A percentile compares a stretch with the other conserved stretches of the same genome.
These are phyloP conservation scores for Acacia confusa DNA, from an alignment of 306 rosid species.

Conservation along the genomic window DNA sequence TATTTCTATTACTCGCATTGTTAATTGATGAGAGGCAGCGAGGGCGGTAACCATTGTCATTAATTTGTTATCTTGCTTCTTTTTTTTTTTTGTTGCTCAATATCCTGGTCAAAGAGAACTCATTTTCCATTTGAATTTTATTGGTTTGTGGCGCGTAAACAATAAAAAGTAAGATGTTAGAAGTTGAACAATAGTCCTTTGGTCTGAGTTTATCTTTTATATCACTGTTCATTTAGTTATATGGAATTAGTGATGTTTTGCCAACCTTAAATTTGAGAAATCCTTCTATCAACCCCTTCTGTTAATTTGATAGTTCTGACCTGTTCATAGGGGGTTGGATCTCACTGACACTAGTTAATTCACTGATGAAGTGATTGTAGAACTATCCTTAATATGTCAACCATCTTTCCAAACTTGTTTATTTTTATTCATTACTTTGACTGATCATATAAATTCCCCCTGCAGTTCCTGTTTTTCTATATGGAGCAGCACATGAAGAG, in stretches of 20 bases:
- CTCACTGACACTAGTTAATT: background rate
- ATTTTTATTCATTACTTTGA: slow-evolving; percentile 11
- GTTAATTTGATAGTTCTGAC: background rate
- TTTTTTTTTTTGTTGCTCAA: background rate
- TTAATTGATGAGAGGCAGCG: background rate
- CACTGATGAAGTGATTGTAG: slow-evolving; percentile 6
- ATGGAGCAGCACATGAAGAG: slow-evolving; percentile 72
- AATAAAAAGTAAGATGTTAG: background rate
- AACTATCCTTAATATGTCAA: slow-evolving; percentile 1
- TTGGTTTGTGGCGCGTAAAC: background rate
- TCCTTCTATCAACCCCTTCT: background rate
- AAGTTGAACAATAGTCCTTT: background rate
- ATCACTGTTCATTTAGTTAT: background rate
- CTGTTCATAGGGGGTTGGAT: background rate
- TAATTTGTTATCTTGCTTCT: background rate
- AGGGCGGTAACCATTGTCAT: background rate
- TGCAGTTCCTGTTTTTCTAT: slow-evolving; percentile 70
- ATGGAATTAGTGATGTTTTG: background rate
- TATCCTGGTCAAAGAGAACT: background rate
- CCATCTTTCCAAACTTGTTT: slow-evolving; percentile 9
- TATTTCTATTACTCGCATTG: background rate
- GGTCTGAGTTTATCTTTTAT: background rate
- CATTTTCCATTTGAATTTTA: background rate
- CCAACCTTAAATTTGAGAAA: background rate
- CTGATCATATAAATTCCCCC: slow-evolving; percentile 31